phyloP scores from a whole-genome alignment of 2,329 filamentous ascomycete genomes.

The Talaromyces sp. region DNA sequence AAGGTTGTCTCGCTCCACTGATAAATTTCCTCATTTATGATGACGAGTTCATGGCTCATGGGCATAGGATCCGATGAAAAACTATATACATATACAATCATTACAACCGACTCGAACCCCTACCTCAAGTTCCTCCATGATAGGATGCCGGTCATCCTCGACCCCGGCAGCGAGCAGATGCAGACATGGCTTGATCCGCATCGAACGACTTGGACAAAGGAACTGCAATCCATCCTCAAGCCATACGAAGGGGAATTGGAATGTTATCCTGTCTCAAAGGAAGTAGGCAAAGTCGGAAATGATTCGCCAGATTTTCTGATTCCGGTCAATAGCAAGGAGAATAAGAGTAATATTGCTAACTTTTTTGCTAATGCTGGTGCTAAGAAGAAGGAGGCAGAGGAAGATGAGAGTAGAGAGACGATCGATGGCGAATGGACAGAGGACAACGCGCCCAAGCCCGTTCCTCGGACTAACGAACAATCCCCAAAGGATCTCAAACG shows the following conservation, averaged over 20 bases:
- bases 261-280: slow-evolving; percentile 79
- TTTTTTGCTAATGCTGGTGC: slow-evolving; percentile 70
- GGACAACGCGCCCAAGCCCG: slow-evolving; percentile 52
- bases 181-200: slow-evolving; percentile 74
- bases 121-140: slow-evolving; percentile 86
- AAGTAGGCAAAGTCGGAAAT: slow-evolving; percentile 92
- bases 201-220: slow-evolving; percentile 68
- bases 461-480: slow-evolving; percentile 25
- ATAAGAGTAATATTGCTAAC: slow-evolving; percentile 90
- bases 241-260: slow-evolving; percentile 78
- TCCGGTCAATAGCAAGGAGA: slow-evolving; percentile 77
- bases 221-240: slow-evolving; percentile 74
- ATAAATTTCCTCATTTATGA: not conserved
- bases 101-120: slow-evolving; percentile 82
- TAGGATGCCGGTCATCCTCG: slow-evolving; percentile 90
- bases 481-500: slow-evolving; percentile 46
- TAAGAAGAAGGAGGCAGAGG: slow-evolving; percentile 23
- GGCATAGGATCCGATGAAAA: slow-evolving; percentile 59
- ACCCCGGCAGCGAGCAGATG: slow-evolving; percentile 69
- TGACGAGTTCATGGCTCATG: not conserved
- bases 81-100: slow-evolving; percentile 85
- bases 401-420: slow-evolving; percentile 35
- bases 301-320: slow-evolving; percentile 80
- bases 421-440: slow-evolving; percentile 47
- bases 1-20: slow-evolving; percentile 51